Base-by-base conservation (phyloP, 805 yeast genomes). In the Grigorovia jiainica region DNA sequence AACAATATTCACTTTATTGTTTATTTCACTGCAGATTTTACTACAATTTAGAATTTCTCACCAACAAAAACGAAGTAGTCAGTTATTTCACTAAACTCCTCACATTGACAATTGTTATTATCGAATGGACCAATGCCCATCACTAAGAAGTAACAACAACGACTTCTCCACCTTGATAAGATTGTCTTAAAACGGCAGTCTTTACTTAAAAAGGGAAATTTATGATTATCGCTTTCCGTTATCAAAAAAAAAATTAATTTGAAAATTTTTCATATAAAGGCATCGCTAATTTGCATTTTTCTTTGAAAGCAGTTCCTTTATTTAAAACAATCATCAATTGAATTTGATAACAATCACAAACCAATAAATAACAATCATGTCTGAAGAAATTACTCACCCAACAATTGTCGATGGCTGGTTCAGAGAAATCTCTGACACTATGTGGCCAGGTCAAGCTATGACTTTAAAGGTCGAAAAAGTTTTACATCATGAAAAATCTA, bases 401-500 rank as follows among this genome's bases (percentile, higher is more conserved):
- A 66, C 70, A 13, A 66, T 67, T 43, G 63, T 59, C 36, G 64
- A 92, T 66, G 97, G 97, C 59, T 90, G 98, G 98, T 90, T 90
- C 70, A 79, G 90, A 57, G 98, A 90, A 67, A 73, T 84, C 63
- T 84, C 95, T 52, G 86, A 89, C 65, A 85, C 95, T 61, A 83
- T 87, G 86, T 90, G 96, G 95, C 97, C 98, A 24, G 98, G 98
- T 51, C 95, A 89, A 73, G 97, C 97, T 53, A 81, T 92, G 92
- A 76, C 87, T 40, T 72, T 90, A 53, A 76, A 79, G 50, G 97
- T 90, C 44, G 87, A 90, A 52, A 79, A 87, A 65, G 76, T 90
- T 41, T 73, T 90, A 51, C 87, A 84, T 67, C 82, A 76, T 47
- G 95, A 82, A 63, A 75, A 81, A 65, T 85, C 96, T 46, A 75